Conservation (phyloP, 257 asterid species). For the Solanum chilense region DNA sequence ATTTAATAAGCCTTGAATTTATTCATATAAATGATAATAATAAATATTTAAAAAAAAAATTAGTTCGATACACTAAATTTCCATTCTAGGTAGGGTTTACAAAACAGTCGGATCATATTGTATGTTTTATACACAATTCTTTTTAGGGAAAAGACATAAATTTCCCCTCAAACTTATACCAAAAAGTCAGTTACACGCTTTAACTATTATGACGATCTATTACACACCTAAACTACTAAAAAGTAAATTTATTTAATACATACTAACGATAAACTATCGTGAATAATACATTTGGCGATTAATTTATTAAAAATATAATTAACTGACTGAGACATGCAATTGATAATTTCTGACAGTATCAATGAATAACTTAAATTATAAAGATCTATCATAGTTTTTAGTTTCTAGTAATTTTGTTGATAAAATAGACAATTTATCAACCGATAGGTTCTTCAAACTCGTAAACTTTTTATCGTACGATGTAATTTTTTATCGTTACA, state of each 20-base stretch:
- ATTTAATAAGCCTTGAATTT: background rate
- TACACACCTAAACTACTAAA: too few species aligned
- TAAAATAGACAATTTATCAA: background rate
- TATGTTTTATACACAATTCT: background rate
- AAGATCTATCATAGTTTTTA: too few species aligned
- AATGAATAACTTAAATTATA: too few species aligned
- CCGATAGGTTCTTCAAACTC: background rate
- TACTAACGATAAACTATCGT: background rate
- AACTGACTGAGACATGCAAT: background rate
- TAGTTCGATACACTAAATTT: background rate
- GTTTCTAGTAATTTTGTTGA: too few species aligned
- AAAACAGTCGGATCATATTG: background rate
- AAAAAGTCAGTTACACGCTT: too few species aligned
- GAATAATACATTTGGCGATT: background rate
- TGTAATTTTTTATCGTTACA: fast-evolving
- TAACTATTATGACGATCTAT: too few species aligned
- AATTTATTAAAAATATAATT: background rate
- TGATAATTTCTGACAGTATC: too few species aligned
- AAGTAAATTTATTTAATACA: background rate
- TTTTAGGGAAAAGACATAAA: too few species aligned
- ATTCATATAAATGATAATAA: background rate
- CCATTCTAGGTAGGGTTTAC: fast-evolving
- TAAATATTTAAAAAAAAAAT: background rate
- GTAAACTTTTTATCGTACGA: background rate
- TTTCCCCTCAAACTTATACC: too few species aligned